Evolutionary conservation across 23 red algal species (phyloP), one percentile per base, ranked within the genome.

Genomic region (Agarophyton chilense): DNA sequence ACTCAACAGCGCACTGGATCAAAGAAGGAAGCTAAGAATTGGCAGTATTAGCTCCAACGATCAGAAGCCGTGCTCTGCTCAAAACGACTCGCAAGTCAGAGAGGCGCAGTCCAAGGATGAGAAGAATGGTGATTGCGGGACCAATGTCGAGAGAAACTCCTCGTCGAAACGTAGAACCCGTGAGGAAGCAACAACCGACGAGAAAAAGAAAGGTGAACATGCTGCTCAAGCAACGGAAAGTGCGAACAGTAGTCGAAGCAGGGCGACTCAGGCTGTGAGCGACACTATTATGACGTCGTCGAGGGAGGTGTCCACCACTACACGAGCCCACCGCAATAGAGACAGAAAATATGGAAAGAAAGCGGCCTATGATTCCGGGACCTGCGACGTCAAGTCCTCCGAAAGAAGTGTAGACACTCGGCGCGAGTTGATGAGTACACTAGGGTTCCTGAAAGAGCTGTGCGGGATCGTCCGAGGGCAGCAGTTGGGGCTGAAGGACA

Each of bases 401-500:
- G 64, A 70, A 42, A 29, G 64, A 41, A 70, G 64, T 33, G 64
- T 70, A 17, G 64, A 70, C 64, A 70, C 64, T 70, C 64, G 64
- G 2, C 36, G 64, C 14, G 64, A 70, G 33, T 33, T 88, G 83
- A 47, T 64, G 38, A 77, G 83, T 50, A 74, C 70, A 47, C 49
- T 88, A 36, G 66, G 83, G 52, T 88, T 88, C 33, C 26, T 88
- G 16, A 57, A 64, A 39, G 83, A 88, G 34, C 62, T 73, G 32
- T 88, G 83, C 62, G 32, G 51, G 11, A 45, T 88, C 26, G 83
- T 68, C 28, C 70, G 70, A n/a, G 51, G 70, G 14, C 83, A 88
- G 55, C 64, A 88, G 16, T 19, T 51, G 14, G 61, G 12, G 22
- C 33, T 88, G 32, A 52, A 46, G 21, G 46, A 45, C 47, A 43